Evolutionary conservation across 2,329 filamentous ascomycete genomes (phyloP), one percentile per base, ranked within the genome.

Genomic region (Dothiorella sarmentorum): DNA sequence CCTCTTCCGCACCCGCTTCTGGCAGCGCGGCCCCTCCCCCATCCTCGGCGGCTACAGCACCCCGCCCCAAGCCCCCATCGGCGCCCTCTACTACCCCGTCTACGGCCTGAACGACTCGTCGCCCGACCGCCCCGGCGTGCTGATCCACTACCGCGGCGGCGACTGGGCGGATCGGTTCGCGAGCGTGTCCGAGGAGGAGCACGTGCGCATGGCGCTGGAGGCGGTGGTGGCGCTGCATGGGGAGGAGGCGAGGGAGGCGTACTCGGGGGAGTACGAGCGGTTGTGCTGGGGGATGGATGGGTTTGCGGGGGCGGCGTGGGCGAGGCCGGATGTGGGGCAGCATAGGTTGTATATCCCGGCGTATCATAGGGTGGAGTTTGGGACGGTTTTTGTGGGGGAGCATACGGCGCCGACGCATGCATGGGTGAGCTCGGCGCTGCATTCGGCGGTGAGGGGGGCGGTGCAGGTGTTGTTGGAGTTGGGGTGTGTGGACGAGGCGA

Each of bases 181-280:
- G 35, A 55, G 51, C 15, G 42, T 55, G 35, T 55, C 51, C 4
- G 51, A 55, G n/a, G 51, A 55, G 7, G 51, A 55, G 18, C 51
- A 55, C 17, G 51, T 55, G 6, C 51, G 43, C 18, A 55, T 26
- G 2, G 37, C 43, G 3, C 24, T 55, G 9, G 51, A 55, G 17
- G 35, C 51, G 4, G n/a, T 55, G 7, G 51, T 55, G 9, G 33
- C 17, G 9, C 27, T 55, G 10, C 51, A 55, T 11, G 51, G 51
- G 7, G 37, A 31, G 22, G 11, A 43, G 10, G 51, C 15, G n/a
- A 42, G 51, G 6, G 51, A 55, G 1, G 7, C 43, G 17, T 55
- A 55, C 17, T 42, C 35, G 4, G 51, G 51, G 13, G 51, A 55
- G 3, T 55, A 55, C 13, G 51, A 55, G 37, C 13, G 51, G 26